Percentiles rank a stretch among this genome's conserved stretches.
phyloP scores from a whole-genome alignment of 805 yeast species.

The Millerozyma acaciae region DNA sequence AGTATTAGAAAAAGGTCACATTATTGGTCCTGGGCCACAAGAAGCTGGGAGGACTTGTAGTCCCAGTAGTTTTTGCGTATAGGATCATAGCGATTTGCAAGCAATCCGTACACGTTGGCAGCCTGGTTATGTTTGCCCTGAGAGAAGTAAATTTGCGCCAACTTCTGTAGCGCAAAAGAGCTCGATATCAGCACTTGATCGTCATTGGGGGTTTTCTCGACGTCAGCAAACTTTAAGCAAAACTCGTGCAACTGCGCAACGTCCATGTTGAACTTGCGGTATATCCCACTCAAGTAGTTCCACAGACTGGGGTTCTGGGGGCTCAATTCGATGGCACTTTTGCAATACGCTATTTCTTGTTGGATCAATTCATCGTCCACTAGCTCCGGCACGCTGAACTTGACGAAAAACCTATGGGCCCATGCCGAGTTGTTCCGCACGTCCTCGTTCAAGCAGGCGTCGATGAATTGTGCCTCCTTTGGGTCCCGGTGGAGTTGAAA shows the following conservation, averaged over 20 bases:
- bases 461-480: constrained; percentile 52
- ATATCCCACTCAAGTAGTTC: constrained; percentile 73
- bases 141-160: constrained; percentile 47
- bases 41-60: too few species aligned
- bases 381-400: constrained; percentile 20
- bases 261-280: constrained; percentile 20
- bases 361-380: constrained; percentile 18
- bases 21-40: too few species aligned
- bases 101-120: constrained; percentile 42
- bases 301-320: constrained; percentile 85
- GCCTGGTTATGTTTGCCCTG: constrained; percentile 32
- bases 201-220: constrained; percentile 15
- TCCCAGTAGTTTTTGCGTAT: constrained; percentile 63
- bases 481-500: constrained; percentile 44
- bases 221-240: constrained; percentile 33
- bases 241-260: constrained; percentile 42
- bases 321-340: constrained; percentile 46
- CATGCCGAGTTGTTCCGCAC: constrained; percentile 90
- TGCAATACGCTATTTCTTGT: constrained; percentile 53
- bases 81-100: constrained; percentile 55
- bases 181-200: constrained; percentile 34
- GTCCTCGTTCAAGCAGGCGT: constrained; percentile 51
- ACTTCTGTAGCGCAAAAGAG: constrained; percentile 59
- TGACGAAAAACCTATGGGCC: constrained; percentile 74
- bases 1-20: too few species aligned